Evolutionary conservation across 306 rosid species (phyloP).

Genomic region (Astragalus glycyphyllos): DNA sequence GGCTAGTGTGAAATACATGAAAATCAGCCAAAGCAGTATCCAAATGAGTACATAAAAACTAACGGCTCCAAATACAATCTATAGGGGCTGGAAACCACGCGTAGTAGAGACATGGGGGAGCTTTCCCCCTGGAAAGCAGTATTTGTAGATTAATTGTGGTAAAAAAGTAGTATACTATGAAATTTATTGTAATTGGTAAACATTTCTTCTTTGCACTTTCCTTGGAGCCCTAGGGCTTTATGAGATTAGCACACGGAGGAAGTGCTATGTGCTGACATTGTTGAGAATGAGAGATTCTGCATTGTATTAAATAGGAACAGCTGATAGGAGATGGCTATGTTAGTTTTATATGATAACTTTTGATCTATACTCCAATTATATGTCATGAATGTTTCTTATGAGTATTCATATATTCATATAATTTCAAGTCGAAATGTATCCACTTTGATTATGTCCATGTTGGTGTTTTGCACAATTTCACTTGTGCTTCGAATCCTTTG

Average conservation of each 20-base stretch:
- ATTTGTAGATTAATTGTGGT: conserved; percentile 17
- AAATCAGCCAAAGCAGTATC: no score
- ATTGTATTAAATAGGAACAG: not conserved
- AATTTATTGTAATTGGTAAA: conserved; percentile 1
- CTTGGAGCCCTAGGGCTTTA: not conserved
- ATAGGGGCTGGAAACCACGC: no score
- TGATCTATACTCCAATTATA: not conserved
- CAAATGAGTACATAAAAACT: no score
- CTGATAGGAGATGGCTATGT: not conserved
- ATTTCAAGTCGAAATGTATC: not conserved
- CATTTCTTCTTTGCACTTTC: not conserved
- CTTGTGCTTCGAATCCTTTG: not conserved
- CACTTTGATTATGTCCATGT: not conserved
- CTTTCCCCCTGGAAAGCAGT: no score
- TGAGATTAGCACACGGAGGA: conserved; percentile 9
- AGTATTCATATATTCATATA: conserved; percentile 11
- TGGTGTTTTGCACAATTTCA: not conserved
- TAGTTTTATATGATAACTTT: not conserved
- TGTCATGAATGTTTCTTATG: not conserved
- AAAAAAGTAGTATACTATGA: not conserved
- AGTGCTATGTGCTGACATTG: conserved; percentile 12
- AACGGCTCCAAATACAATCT: no score
- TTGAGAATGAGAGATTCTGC: not conserved
- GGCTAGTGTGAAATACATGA: no score
- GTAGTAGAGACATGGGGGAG: no score